A percentile compares a stretch with the other conserved stretches of the same genome.
Evolutionary conservation across 1,284 basidiomycete genomes (phyloP).

Genomic region (Microbotryum violaceum): DNA sequence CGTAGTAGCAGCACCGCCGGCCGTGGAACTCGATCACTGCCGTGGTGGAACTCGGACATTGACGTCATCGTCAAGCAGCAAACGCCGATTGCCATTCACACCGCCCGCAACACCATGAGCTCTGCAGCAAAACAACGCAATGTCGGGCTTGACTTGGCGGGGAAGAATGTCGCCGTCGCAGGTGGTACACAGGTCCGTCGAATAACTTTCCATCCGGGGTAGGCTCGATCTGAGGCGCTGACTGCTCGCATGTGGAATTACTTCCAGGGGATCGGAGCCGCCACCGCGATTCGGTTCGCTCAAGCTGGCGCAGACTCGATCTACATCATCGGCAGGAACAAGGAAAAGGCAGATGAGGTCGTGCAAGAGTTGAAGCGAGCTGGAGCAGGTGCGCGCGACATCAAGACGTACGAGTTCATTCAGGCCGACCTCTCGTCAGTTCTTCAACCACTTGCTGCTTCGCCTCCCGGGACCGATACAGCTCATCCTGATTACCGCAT

Average conservation of each 20-base stretch:
- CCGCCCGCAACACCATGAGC: constrained; percentile 10
- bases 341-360: constrained; percentile 34
- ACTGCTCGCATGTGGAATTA: no score
- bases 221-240: no score
- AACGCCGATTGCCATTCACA: no score
- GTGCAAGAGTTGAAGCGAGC: constrained; percentile 33
- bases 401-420: constrained; percentile 38
- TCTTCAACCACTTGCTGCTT: no score
- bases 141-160: constrained; percentile 25
- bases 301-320: constrained; percentile 37
- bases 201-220: not conserved
- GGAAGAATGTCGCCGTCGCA: constrained; percentile 33
- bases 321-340: constrained; percentile 41
- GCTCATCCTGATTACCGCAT: not conserved
- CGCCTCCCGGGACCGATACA: not conserved
- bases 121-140: constrained; percentile 26
- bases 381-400: not conserved
- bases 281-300: constrained; percentile 26
- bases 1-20: no score
- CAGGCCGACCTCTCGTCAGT: constrained; percentile 39
- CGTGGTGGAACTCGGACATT: no score
- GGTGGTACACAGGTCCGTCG: constrained; percentile 24
- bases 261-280: constrained; percentile 29
- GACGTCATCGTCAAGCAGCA: no score
- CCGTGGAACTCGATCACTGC: no score